phyloP scores from a whole-genome alignment of 2,329 filamentous ascomycete species.

The Nannizziopsis arthrosporioides region DNA sequence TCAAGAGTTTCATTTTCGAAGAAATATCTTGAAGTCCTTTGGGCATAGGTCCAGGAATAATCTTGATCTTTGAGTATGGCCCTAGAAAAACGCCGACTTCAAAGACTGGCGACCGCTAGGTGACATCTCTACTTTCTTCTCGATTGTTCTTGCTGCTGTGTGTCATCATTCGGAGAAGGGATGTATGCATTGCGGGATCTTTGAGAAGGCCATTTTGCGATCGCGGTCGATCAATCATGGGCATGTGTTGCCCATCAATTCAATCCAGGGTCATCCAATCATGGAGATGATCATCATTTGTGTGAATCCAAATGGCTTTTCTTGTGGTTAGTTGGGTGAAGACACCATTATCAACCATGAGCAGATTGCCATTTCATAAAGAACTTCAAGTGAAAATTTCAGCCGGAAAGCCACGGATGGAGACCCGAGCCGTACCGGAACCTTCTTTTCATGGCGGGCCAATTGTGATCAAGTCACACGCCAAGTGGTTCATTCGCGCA shows the following conservation, averaged over 20 bases:
- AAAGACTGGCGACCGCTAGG: no score
- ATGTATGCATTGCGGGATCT: no score
- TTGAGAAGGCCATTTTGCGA: not conserved
- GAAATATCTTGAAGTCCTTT: not conserved
- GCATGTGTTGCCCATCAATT: not conserved
- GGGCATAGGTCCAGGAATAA: not conserved
- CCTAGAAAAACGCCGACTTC: no score
- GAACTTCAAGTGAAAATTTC: no score
- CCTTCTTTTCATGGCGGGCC: no score
- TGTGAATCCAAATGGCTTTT: conserved; percentile 10
- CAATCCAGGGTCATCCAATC: not conserved
- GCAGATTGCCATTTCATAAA: not conserved
- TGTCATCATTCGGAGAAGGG: no score
- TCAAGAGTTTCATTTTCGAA: not conserved
- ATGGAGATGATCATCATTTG: conserved; percentile 2
- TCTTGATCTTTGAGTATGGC: not conserved
- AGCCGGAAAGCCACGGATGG: no score
- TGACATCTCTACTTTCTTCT: no score
- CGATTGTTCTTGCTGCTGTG: no score
- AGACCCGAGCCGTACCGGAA: no score
- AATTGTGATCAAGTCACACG: no score
- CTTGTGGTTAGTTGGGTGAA: conserved; percentile 7
- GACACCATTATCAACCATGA: conserved; percentile 6
- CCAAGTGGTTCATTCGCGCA: no score
- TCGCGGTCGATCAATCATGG: not conserved